These are phyloP conservation scores for Isatis tinctoria DNA, from an alignment of 345 rosid genomes.

Conservation along the genomic window DNA sequence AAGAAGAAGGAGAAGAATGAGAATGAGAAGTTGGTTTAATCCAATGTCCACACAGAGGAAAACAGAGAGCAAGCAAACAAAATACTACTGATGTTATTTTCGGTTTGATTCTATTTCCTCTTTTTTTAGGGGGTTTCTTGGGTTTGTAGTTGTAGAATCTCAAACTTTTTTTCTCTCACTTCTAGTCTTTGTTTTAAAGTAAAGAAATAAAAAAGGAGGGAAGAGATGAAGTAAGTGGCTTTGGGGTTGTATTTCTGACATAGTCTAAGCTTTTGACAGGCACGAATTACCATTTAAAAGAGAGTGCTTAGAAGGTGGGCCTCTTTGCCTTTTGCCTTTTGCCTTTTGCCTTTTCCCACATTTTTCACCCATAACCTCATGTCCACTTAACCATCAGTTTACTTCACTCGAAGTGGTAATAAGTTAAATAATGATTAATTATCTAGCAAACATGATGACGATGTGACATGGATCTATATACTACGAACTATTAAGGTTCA, in stretches of 20 bases:
- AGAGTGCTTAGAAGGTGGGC: conserved; percentile 32
- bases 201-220: background rate
- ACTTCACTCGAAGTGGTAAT: background rate
- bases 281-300: conserved; percentile 33
- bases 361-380: conserved; percentile 31
- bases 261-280: conserved; percentile 32
- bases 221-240: conserved; percentile 27
- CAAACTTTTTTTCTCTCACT: conserved; percentile 16
- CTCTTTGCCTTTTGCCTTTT: conserved; percentile 28
- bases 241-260: conserved; percentile 37
- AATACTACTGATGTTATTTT: conserved; percentile 16
- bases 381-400: conserved; percentile 21
- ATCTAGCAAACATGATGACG: conserved; percentile 5
- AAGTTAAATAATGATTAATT: background rate
- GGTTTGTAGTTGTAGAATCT: conserved; percentile 31
- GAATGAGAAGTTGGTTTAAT: conserved; percentile 31
- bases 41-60: conserved; percentile 30
- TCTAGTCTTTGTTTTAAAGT: background rate
- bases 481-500: background rate
- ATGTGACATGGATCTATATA: conserved; percentile 7
- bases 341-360: conserved; percentile 33
- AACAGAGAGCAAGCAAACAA: conserved; percentile 38
- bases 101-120: conserved; percentile 14
- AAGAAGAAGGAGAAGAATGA: conserved; percentile 18
- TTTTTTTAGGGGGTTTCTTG: conserved; percentile 22